Conservation (phyloP, 257 asterid species). For the Nicotiana tabacum region DNA sequence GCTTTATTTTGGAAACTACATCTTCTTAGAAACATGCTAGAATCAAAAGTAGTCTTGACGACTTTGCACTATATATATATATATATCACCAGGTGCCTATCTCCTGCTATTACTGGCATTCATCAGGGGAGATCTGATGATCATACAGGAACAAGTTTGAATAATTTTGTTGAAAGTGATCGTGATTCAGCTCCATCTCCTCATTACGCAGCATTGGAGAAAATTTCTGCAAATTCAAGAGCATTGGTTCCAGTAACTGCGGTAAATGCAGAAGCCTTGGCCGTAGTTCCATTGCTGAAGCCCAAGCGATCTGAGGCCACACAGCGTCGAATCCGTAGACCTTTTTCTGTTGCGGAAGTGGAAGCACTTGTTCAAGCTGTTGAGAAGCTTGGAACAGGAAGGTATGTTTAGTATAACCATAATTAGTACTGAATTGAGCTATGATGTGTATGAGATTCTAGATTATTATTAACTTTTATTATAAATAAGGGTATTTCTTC, state of each 20-base stretch:
- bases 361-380: conserved; percentile 97
- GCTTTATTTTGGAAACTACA: background rate
- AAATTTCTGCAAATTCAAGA: conserved; percentile 47
- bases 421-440: background rate
- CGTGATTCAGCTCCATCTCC: conserved; percentile 74
- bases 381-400: conserved; percentile 97
- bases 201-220: conserved; percentile 45
- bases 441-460: background rate
- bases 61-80: background rate
- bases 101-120: conserved; percentile 25
- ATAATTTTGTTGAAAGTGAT: conserved; percentile 65
- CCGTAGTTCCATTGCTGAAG: conserved; percentile 64
- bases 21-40: background rate
- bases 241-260: conserved; percentile 58
- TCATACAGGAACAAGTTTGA: conserved; percentile 37
- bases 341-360: conserved; percentile 90
- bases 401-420: conserved; percentile 34
- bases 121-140: conserved; percentile 33
- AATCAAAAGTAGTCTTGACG: background rate
- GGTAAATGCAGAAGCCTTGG: conserved; percentile 46
- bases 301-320: conserved; percentile 78
- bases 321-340: conserved; percentile 88
- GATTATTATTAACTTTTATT: background rate
- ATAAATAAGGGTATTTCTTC: background rate
- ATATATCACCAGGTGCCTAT: conserved; percentile 43